These are phyloP conservation scores for Mallotus nudiflorus DNA, from an alignment of 345 rosid species.

Conservation along the genomic window DNA sequence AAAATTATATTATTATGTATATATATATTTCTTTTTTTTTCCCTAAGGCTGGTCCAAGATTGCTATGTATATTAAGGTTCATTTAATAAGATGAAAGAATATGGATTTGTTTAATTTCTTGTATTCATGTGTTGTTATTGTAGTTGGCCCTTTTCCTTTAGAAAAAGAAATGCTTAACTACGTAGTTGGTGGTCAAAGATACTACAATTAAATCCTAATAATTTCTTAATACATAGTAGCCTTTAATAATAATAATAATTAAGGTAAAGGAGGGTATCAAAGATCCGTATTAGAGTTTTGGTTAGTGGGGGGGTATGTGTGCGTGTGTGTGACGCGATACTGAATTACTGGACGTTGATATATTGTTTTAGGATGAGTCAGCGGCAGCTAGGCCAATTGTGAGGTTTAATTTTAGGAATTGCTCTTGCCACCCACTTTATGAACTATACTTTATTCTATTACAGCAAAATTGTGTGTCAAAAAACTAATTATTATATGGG, in stretches of 20 bases:
- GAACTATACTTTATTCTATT: background rate
- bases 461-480: background rate
- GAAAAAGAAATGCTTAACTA: background rate
- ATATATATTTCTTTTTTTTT: too few species aligned
- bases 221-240: background rate
- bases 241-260: background rate
- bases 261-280: background rate
- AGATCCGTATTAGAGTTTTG: background rate
- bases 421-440: background rate
- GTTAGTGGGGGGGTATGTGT: background rate
- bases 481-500: background rate
- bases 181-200: conserved; percentile 10
- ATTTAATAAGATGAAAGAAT: background rate
- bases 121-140: background rate
- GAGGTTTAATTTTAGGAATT: background rate
- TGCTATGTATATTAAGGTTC: background rate
- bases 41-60: background rate
- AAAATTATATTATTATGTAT: background rate
- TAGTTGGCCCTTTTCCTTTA: background rate
- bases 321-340: background rate
- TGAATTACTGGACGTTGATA: background rate
- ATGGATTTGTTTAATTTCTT: background rate
- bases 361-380: too few species aligned
- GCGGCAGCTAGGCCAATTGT: background rate
- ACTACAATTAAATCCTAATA: background rate